Evolutionary conservation across 2,329 filamentous ascomycete genomes (phyloP).

Genomic region (Aureobasidium uvarum): DNA sequence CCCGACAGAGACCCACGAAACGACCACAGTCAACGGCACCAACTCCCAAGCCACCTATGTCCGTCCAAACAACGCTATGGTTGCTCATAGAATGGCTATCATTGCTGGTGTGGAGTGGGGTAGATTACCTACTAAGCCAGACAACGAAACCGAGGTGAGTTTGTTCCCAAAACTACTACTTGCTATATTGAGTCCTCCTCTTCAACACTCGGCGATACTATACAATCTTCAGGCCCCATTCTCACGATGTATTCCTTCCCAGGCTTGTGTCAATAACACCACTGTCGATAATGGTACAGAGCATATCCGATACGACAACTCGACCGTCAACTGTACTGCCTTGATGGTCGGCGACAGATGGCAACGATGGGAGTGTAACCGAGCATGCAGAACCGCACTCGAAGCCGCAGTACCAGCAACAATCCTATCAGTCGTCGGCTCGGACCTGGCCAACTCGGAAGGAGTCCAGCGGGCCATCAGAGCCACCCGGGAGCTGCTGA

Average conservation of each 20-base stretch:
- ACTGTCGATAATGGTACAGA: neutral
- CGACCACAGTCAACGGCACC: neutral
- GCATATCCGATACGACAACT: neutral
- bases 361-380: neutral
- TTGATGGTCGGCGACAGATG: constrained; percentile 5
- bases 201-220: neutral
- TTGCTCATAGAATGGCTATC: neutral
- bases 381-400: neutral
- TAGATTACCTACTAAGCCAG: neutral
- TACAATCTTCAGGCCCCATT: neutral
- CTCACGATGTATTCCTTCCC: neutral
- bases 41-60: neutral
- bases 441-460: neutral
- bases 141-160: neutral
- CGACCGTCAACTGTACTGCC: constrained; percentile 4
- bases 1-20: neutral
- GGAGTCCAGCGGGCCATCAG: neutral
- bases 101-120: neutral
- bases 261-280: neutral
- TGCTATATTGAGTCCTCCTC: neutral
- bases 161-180: no score
- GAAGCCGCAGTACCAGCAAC: neutral
- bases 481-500: neutral
- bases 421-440: neutral
- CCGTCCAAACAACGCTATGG: neutral